These are phyloP conservation scores for Hirsutella minnesotensis DNA, from an alignment of 2,329 filamentous ascomycete genomes.

Conservation along the genomic window DNA sequence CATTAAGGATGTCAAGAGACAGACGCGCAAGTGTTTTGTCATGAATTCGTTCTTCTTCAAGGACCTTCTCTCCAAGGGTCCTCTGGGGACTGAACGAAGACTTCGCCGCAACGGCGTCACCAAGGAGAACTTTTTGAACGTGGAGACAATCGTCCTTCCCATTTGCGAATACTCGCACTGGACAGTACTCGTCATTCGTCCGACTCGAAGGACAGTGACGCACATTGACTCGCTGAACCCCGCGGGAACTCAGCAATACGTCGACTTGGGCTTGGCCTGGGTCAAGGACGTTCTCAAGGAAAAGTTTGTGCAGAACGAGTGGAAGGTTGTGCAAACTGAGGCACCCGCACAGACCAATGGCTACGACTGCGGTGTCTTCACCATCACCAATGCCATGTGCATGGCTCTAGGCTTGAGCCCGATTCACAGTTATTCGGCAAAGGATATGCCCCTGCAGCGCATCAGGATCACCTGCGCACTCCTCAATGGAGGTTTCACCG, in stretches of 20 bases:
- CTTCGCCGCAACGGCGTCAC: slow-evolving; percentile 44
- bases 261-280: slow-evolving; percentile 37
- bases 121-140: slow-evolving; percentile 49
- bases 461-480: slow-evolving; percentile 52
- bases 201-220: slow-evolving; percentile 45
- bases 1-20: slow-evolving; percentile 31
- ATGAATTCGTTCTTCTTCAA: slow-evolving; percentile 57
- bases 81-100: slow-evolving; percentile 37
- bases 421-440: slow-evolving; percentile 32
- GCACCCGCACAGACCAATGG: slow-evolving; percentile 52
- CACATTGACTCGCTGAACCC: slow-evolving; percentile 57
- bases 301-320: slow-evolving; percentile 44
- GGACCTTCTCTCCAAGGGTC: slow-evolving; percentile 35
- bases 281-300: slow-evolving; percentile 43
- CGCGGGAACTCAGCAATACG: slow-evolving; percentile 26
- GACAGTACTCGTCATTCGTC: slow-evolving; percentile 59
- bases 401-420: slow-evolving; percentile 41
- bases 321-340: slow-evolving; percentile 39
- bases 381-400: slow-evolving; percentile 61
- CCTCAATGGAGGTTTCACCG: slow-evolving; percentile 53
- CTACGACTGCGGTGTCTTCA: slow-evolving; percentile 68
- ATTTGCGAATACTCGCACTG: slow-evolving; percentile 56
- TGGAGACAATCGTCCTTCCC: slow-evolving; percentile 58
- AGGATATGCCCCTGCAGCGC: slow-evolving; percentile 48
- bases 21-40: slow-evolving; percentile 46